These are phyloP conservation scores for Medicago ruthenica DNA, from an alignment of 306 rosid species.

Conservation along the genomic window DNA sequence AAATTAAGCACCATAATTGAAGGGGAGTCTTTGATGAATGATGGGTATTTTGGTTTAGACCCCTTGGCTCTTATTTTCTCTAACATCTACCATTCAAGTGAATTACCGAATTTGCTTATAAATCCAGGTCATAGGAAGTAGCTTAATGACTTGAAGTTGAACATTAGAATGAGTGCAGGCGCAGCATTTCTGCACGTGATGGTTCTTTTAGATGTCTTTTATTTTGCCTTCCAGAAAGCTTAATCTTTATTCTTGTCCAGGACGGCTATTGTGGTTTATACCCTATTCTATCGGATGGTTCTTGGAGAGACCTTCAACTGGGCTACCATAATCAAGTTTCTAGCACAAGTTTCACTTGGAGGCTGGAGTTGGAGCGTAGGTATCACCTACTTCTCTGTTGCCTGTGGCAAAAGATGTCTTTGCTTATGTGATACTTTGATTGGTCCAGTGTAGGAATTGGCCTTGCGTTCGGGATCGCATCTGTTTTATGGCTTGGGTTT, in stretches of 20 bases:
- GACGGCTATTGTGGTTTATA: conserved; percentile 95
- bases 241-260: conserved; percentile 56
- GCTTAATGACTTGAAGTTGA: conserved; percentile 32
- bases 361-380: too few relatives aligned
- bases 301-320: conserved; percentile 82
- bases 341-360: conserved; percentile 76
- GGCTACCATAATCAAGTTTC: conserved; percentile 69
- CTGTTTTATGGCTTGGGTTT: conserved; percentile 89
- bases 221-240: conserved; percentile 38
- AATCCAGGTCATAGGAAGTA: conserved; percentile 28
- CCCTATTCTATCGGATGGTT: conserved; percentile 91
- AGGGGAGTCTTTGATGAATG: conserved; percentile 99
- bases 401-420: conserved; percentile 34
- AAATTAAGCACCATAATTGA: conserved; percentile 92
- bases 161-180: not conserved
- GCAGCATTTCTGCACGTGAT: conserved; percentile 10
- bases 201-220: conserved; percentile 21
- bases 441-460: conserved; percentile 89
- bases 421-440: conserved; percentile 45
- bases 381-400: conserved; percentile 51
- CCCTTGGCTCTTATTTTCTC: conserved; percentile 18
- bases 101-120: conserved; percentile 22
- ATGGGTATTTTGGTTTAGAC: conserved; percentile 68
- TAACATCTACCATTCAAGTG: conserved; percentile 8
- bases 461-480: conserved; percentile 86